These are phyloP conservation scores for Onygenales sp. DNA, from an alignment of 2,329 filamentous ascomycete species.

Conservation along the genomic window DNA sequence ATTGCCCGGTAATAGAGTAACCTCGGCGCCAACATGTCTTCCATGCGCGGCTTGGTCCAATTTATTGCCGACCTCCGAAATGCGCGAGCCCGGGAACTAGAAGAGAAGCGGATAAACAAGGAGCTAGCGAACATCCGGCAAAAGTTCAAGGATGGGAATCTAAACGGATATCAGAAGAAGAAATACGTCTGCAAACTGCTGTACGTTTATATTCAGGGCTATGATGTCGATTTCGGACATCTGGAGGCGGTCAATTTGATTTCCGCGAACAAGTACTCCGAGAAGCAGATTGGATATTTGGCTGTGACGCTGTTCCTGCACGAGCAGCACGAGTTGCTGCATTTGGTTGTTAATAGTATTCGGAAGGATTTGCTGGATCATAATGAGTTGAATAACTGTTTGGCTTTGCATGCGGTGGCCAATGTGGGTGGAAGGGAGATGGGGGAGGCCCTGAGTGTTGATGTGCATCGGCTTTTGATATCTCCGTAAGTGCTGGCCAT, in stretches of 20 bases:
- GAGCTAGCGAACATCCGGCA: constrained; percentile 96
- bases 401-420: constrained; percentile 93
- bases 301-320: constrained; percentile 96
- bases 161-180: constrained; percentile 98
- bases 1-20: background rate
- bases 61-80: constrained; percentile 97
- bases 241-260: constrained; percentile 97
- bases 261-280: constrained; percentile 92
- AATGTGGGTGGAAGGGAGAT: constrained; percentile 96
- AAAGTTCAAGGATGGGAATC: constrained; percentile 91
- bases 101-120: constrained; percentile 99
- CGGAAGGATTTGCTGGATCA: constrained; percentile 89
- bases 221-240: constrained; percentile 98
- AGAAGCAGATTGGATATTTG: constrained; percentile 98
- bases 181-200: constrained; percentile 99
- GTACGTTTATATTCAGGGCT: constrained; percentile 98
- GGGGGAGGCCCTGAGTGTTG: constrained; percentile 83
- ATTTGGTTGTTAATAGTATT: constrained; percentile 97
- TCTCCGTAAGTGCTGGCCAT: constrained; percentile 60
- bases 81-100: constrained; percentile 84
- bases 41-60: constrained; percentile 71
- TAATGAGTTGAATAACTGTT: constrained; percentile 94
- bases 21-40: constrained; percentile 27
- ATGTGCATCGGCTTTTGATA: constrained; percentile 89
- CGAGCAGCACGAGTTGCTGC: constrained; percentile 90